Evolutionary conservation across 805 yeast genomes (phyloP), one percentile per base, ranked within the genome.

Genomic region (Crinitomyces ghanaensis): DNA sequence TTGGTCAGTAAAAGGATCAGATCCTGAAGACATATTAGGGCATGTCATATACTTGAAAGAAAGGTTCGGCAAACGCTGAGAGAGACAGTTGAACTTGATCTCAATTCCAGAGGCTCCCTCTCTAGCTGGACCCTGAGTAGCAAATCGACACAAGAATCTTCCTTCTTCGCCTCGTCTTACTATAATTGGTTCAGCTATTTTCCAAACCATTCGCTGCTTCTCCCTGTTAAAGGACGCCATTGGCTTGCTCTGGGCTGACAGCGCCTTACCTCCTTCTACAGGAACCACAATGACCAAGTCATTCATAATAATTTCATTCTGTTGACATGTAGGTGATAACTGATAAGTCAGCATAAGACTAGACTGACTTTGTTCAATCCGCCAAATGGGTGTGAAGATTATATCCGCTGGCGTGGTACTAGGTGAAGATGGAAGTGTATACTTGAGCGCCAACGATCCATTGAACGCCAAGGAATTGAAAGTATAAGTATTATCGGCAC

Each of bases 211-310:
- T 57, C 96, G 72, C 45, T 74, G 77, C 50, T 74, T 76, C 33
- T 85, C 96, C 49, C 73, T 78, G 57, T 78, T 83, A 65, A 85
- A 88, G 1, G 93, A 72, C 37, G 96, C 97, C 36, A 80, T 76
- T 4, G 98, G 98, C 53, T 81, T 83, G 3, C 94, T 79, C 40
- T 85, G 74, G 1, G 95, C 96, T 14, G 74, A 60, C 3, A 78
- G 68, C 12, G 72, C 67, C 12, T 31, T 25, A 7, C 80, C 77
- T 23, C 77, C 79, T 12, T 66, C 61, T 34, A 78, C 62, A 2
- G 79, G 67, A 4, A 75, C 82, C 5, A 77, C 66, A 5, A 80
- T 65, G 24, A 69, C 63, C 33, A 79, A 57, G 44, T 78, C 74
- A n/a, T 74, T 62, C n/a, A 44, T 21, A 11, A 21, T 32, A 19